Conservation (phyloP, 1,139 yeast genomes). For the Magnusiomyces sp. region DNA sequence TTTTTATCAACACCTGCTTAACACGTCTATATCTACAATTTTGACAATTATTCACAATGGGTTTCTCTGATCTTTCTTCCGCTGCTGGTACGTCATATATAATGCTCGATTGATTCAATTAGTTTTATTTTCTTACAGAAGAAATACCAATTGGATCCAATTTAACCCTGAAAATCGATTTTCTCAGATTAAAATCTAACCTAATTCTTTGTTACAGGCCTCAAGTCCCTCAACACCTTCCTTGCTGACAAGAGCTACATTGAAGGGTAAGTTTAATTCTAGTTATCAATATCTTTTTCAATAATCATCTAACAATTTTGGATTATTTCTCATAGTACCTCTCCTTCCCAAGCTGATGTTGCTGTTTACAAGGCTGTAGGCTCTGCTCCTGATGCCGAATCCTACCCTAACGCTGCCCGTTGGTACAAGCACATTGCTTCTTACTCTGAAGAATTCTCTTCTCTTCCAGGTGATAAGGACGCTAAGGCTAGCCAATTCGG, state of each 20-base stretch:
- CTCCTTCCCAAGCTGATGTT: conserved; percentile 88
- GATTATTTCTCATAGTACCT: conserved; percentile 14
- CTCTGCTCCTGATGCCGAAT: conserved; percentile 48
- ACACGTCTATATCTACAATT: background rate
- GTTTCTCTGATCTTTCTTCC: conserved; percentile 37
- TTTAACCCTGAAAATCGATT: background rate
- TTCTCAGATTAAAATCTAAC: background rate
- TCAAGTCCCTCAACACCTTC: conserved; percentile 77
- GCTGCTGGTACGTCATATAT: conserved; percentile 31
- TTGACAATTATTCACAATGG: conserved; percentile 22
- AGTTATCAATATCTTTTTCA: background rate
- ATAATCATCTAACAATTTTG: background rate
- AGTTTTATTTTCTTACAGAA: background rate
- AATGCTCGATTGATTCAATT: conserved; percentile 1
- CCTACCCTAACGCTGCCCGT: conserved; percentile 92
- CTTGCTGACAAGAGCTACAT: conserved; percentile 89
- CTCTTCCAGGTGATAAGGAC: conserved; percentile 33
- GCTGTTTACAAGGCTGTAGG: conserved; percentile 90
- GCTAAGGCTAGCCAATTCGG: conserved; percentile 35
- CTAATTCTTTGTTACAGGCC: conserved; percentile 35
- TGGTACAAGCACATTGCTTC: conserved; percentile 98
- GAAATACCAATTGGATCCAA: background rate
- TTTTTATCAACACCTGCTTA: conserved; percentile 5
- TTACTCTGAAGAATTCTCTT: conserved; percentile 71
- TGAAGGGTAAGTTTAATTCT: conserved; percentile 64